A percentile compares a stretch with the other conserved stretches of the same genome.
phyloP scores from a whole-genome alignment of 2,329 filamentous ascomycete genomes.

The Bipolaris zeicola region DNA sequence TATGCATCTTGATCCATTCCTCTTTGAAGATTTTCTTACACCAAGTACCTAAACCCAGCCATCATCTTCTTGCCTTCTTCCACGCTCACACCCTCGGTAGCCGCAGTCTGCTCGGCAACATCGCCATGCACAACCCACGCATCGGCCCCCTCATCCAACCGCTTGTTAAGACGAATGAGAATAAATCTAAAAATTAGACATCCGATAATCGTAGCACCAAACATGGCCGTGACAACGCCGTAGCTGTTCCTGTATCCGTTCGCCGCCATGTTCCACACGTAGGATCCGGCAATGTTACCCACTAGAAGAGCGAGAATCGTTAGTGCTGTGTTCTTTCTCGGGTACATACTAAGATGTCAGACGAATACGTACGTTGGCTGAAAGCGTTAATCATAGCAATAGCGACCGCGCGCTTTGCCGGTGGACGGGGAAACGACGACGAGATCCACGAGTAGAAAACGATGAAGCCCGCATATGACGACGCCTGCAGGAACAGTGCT shows the following conservation, averaged over 20 bases:
- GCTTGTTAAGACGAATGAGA: conserved; percentile 37
- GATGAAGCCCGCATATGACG: conserved; percentile 50
- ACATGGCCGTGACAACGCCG: conserved; percentile 69
- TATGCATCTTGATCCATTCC: background rate
- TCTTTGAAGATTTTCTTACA: conserved; percentile 13
- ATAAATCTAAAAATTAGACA: conserved; percentile 48
- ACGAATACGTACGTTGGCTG: conserved; percentile 23
- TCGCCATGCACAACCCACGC: conserved; percentile 37
- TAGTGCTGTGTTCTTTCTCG: no score
- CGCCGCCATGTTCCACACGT: conserved; percentile 65
- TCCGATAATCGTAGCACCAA: conserved; percentile 62
- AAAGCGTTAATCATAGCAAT: conserved; percentile 65
- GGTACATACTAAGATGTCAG: no score
- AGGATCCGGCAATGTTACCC: conserved; percentile 60
- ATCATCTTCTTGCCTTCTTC: conserved; percentile 37
- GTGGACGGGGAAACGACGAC: conserved; percentile 57
- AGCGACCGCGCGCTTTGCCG: conserved; percentile 65
- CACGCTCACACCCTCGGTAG: conserved; percentile 34
- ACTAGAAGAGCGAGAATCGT: conserved; percentile 8
- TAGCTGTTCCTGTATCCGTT: conserved; percentile 69
- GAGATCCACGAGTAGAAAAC: conserved; percentile 48
- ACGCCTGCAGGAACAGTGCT: conserved; percentile 42
- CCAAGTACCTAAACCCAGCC: conserved; percentile 43
- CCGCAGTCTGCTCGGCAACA: conserved; percentile 39
- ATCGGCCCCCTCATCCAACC: conserved; percentile 38